Percentiles rank a stretch among this genome's conserved stretches.
phyloP scores from a whole-genome alignment of 192 early-diverging fungal genomes.

The Dimargaris xerosporica region DNA sequence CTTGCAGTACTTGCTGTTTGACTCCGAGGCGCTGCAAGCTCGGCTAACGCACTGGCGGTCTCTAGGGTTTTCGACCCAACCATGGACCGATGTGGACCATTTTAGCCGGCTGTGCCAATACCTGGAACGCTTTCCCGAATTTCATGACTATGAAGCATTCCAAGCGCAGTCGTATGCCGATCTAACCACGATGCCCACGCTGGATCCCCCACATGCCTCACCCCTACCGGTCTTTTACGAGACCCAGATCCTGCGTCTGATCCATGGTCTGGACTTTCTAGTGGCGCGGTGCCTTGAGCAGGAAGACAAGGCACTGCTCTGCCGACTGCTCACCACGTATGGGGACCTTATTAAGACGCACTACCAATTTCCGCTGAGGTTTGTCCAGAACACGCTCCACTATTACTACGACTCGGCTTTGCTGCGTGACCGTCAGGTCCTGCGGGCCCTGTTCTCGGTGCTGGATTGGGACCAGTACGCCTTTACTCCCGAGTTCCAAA shows the following conservation, averaged over 20 bases:
- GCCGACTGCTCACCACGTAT: conserved; percentile 43
- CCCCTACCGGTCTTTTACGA: conserved; percentile 57
- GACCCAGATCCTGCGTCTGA: conserved; percentile 45
- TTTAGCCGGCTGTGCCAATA: conserved; percentile 47
- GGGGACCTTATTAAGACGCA: conserved; percentile 40
- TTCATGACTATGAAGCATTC: conserved; percentile 54
- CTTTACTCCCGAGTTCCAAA: conserved; percentile 29
- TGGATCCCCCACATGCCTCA: conserved; percentile 41
- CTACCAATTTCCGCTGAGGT: conserved; percentile 51
- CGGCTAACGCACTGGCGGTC: conserved; percentile 49
- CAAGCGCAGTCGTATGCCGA: conserved; percentile 25
- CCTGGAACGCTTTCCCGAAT: conserved; percentile 50
- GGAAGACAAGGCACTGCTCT: conserved; percentile 36
- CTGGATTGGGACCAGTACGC: conserved; percentile 37
- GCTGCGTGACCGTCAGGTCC: conserved; percentile 35
- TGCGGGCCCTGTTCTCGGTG: conserved; percentile 36
- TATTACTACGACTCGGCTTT: conserved; percentile 50
- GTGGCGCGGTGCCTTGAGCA: conserved; percentile 53
- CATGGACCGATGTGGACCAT: conserved; percentile 57
- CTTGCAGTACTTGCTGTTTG: conserved; percentile 35
- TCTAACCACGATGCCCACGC: conserved; percentile 15
- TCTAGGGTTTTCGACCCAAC: conserved; percentile 41
- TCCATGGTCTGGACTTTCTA: conserved; percentile 46
- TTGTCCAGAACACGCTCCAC: conserved; percentile 45
- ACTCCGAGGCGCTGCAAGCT: conserved; percentile 28